Conservation (phyloP, 2,329 filamentous ascomycete species). For the Sporothrix protearum region DNA sequence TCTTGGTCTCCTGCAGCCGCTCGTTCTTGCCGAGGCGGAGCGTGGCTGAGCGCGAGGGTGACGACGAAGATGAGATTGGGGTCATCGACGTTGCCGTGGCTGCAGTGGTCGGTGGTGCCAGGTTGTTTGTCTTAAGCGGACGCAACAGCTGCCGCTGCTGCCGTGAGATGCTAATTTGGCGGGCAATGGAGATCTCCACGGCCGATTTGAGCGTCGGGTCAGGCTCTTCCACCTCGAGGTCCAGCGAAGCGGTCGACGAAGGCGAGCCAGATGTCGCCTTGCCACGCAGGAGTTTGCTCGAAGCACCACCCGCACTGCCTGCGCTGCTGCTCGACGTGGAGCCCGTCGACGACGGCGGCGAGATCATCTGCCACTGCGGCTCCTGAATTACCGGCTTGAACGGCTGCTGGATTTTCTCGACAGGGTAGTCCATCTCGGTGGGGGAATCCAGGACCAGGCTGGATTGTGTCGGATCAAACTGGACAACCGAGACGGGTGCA, state of each 20-base stretch:
- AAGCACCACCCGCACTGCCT: slow-evolving; percentile 26
- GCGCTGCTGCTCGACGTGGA: slow-evolving; percentile 20
- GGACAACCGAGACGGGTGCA: slow-evolving; percentile 20
- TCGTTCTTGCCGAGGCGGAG: slow-evolving; percentile 35
- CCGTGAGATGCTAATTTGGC: slow-evolving; percentile 63
- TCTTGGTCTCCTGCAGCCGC: slow-evolving; percentile 41
- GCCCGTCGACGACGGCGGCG: slow-evolving; percentile 36
- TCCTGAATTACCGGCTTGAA: slow-evolving; percentile 40
- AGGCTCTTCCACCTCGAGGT: slow-evolving; percentile 39
- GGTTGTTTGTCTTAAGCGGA: slow-evolving; percentile 44
- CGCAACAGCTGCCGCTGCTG: slow-evolving; percentile 59
- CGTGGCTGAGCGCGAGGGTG: slow-evolving; percentile 24
- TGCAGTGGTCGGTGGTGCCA: slow-evolving; percentile 13
- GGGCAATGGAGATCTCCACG: slow-evolving; percentile 63
- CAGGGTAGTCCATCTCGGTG: slow-evolving; percentile 29
- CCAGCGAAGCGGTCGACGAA: slow-evolving; percentile 37
- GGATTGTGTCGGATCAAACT: slow-evolving; percentile 38
- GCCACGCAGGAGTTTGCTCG: slow-evolving; percentile 7
- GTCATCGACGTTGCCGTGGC: background rate
- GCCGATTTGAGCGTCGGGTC: slow-evolving; percentile 50
- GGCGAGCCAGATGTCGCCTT: slow-evolving; percentile 17
- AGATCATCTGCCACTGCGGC: slow-evolving; percentile 49
- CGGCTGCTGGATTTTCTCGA: slow-evolving; percentile 28
- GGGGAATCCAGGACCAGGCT: slow-evolving; percentile 45
- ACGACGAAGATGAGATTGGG: background rate